A percentile compares a stretch with the other conserved stretches of the same genome.
phyloP scores from a whole-genome alignment of 768 basidiomycete species.

The Trametes sanguinea region DNA sequence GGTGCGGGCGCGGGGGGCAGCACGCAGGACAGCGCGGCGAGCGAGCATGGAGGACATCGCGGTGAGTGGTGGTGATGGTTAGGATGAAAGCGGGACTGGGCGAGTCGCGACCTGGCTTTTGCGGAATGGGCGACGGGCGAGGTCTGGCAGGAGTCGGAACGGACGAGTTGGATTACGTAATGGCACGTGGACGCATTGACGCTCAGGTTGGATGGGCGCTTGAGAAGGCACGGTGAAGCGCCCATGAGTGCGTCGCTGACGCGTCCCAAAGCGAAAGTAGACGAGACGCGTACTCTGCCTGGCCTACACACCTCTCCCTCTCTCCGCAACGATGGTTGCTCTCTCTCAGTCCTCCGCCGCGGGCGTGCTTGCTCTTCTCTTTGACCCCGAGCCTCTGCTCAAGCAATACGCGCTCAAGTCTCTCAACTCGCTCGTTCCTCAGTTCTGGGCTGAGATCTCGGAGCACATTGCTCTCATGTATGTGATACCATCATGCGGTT shows the following conservation, averaged over 20 bases:
- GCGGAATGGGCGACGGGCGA: conserved; percentile 21
- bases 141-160: conserved; percentile 21
- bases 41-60: conserved; percentile 41
- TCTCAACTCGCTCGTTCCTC: conserved; percentile 81
- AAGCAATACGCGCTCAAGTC: conserved; percentile 89
- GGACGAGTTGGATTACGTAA: conserved; percentile 19
- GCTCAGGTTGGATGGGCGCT: not conserved
- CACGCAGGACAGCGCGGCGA: conserved; percentile 50
- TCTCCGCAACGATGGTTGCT: conserved; percentile 54
- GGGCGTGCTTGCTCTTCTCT: conserved; percentile 88
- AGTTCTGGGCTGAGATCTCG: conserved; percentile 99
- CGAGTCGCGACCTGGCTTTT: conserved; percentile 24
- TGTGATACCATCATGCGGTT: conserved; percentile 34
- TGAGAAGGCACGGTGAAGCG: not conserved
- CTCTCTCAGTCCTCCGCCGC: conserved; percentile 80
- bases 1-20: conserved; percentile 38
- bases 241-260: conserved; percentile 34
- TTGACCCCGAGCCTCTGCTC: conserved; percentile 84
- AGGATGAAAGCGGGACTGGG: conserved; percentile 15
- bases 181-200: not conserved
- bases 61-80: conserved; percentile 20
- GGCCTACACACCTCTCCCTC: conserved; percentile 13
- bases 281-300: conserved; percentile 23
- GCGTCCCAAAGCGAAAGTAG: conserved; percentile 35
- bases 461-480: conserved; percentile 91